Conservation (phyloP, 768 basidiomycete species). For the Rhizopogon sp. region DNA sequence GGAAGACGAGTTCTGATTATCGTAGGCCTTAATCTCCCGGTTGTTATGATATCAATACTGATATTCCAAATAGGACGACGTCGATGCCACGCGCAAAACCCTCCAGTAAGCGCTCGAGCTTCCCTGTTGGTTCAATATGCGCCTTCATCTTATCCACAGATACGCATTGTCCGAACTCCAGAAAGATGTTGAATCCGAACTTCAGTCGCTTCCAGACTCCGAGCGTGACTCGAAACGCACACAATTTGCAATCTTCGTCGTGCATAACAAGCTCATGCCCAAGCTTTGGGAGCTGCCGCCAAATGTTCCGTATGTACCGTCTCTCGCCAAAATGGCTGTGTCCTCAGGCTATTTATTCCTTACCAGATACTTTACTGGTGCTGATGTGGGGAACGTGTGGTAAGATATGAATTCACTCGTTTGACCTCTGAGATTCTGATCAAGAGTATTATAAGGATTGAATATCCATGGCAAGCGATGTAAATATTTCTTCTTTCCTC, state of each 20-base stretch:
- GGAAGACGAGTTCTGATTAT: slow-evolving; percentile 83
- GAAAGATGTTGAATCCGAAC: slow-evolving; percentile 78
- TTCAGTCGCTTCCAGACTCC: slow-evolving; percentile 60
- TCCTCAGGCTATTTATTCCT: slow-evolving; percentile 7
- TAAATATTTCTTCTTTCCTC: slow-evolving; percentile 28
- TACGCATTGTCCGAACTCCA: slow-evolving; percentile 89
- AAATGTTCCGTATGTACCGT: slow-evolving; percentile 49
- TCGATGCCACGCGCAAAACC: slow-evolving; percentile 87
- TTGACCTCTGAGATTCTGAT: slow-evolving; percentile 10
- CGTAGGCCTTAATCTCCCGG: slow-evolving; percentile 37
- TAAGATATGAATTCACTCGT: slow-evolving; percentile 29
- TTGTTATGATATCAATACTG: slow-evolving; percentile 6
- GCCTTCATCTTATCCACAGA: slow-evolving; percentile 32
- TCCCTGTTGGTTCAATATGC: neutral
- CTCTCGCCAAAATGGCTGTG: neutral
- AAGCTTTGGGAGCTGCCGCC: slow-evolving; percentile 75
- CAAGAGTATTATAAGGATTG: slow-evolving; percentile 45
- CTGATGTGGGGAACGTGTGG: slow-evolving; percentile 70
- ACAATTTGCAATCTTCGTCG: slow-evolving; percentile 89
- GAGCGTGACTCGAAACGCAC: slow-evolving; percentile 75
- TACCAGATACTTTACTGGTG: slow-evolving; percentile 76
- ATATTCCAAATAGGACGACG: slow-evolving; percentile 58
- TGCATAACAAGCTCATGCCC: slow-evolving; percentile 88
- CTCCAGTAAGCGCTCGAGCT: slow-evolving; percentile 55
- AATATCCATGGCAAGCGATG: slow-evolving; percentile 83